A percentile compares a stretch with the other conserved stretches of the same genome.
These are phyloP conservation scores for Rosa multiflora DNA, from an alignment of 306 rosid species.

Conservation along the genomic window DNA sequence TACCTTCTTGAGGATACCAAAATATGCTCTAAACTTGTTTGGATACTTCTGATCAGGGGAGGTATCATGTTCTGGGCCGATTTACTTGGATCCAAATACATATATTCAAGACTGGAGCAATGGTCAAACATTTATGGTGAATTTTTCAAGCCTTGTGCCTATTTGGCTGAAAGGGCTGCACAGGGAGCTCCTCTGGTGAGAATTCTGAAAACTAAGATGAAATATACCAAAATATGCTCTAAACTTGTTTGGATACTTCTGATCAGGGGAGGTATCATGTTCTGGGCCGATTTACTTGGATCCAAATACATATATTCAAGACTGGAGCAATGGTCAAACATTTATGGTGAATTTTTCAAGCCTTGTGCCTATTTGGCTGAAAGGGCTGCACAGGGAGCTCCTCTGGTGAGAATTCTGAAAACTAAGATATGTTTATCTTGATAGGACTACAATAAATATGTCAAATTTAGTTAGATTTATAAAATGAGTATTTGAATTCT, in stretches of 20 bases:
- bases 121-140: constrained; percentile 77
- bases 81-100: constrained; percentile 83
- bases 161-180: constrained; percentile 93
- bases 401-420: constrained; percentile 60
- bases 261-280: constrained; percentile 88
- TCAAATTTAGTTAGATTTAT: not conserved
- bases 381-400: constrained; percentile 81
- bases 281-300: constrained; percentile 95
- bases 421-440: not conserved
- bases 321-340: constrained; percentile 79
- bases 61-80: constrained; percentile 98
- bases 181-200: constrained; percentile 80
- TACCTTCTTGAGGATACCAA: not conserved
- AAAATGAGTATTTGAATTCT: not conserved
- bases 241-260: constrained; percentile 24
- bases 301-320: constrained; percentile 80
- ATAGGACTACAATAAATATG: not conserved
- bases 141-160: constrained; percentile 90
- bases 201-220: constrained; percentile 25
- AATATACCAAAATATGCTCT: constrained; percentile 8
- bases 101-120: constrained; percentile 71
- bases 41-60: constrained; percentile 60
- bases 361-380: constrained; percentile 90
- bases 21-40: constrained; percentile 22
- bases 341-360: constrained; percentile 83